Evolutionary conservation across 176 grass and related monocot species (phyloP).

Genomic region (Aegilops longissima): DNA sequence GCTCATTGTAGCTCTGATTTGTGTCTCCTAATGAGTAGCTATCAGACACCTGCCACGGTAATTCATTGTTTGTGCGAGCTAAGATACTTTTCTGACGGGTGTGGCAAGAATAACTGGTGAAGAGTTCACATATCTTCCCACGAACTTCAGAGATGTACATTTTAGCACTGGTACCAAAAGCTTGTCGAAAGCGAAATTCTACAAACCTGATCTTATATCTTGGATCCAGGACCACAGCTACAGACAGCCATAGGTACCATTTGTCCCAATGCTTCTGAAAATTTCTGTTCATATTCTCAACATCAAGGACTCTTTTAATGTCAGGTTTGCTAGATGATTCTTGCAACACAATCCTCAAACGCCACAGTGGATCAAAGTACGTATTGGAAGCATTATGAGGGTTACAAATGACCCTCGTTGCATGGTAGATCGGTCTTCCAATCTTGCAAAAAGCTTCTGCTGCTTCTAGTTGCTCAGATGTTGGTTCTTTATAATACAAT

Average conservation of each 20-base stretch:
- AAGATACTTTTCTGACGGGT: neutral
- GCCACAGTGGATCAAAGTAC: slow-evolving; percentile 13
- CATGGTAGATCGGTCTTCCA: neutral
- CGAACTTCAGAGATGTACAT: slow-evolving; percentile 17
- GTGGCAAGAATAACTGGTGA: neutral
- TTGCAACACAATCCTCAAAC: neutral
- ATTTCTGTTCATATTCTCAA: neutral
- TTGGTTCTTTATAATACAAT: neutral
- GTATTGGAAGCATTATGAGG: neutral
- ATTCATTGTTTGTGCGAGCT: too few species aligned
- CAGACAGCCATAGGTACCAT: slow-evolving; percentile 25
- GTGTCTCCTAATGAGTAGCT: too few species aligned
- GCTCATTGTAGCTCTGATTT: too few species aligned
- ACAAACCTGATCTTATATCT: slow-evolving; percentile 22
- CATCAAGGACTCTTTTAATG: neutral
- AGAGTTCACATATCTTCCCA: slow-evolving; percentile 28
- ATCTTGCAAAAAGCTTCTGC: neutral
- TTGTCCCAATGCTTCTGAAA: slow-evolving; percentile 25
- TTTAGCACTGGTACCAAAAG: neutral
- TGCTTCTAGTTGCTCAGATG: neutral
- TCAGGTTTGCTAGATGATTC: neutral
- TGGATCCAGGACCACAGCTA: slow-evolving; percentile 29
- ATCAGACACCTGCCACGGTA: too few species aligned
- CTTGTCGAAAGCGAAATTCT: neutral
- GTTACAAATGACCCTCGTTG: neutral